phyloP scores from a whole-genome alignment of 176 grass and related monocot species.

The Aegilops longissima region DNA sequence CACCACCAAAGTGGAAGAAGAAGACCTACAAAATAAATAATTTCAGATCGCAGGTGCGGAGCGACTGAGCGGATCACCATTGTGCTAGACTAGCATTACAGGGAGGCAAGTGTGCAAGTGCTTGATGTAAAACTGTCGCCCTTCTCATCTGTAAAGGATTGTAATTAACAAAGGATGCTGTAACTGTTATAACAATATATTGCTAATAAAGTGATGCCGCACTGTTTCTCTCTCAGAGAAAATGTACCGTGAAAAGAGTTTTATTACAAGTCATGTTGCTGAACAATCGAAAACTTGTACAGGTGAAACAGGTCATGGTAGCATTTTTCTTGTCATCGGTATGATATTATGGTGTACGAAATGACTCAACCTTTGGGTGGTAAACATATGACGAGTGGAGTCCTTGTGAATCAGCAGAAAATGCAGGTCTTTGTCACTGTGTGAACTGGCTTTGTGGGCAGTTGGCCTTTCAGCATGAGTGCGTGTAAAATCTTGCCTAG shows the following conservation, averaged over 20 bases:
- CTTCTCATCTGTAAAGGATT: slow-evolving; percentile 19
- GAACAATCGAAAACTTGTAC: background rate
- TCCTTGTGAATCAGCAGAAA: background rate
- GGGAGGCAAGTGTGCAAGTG: slow-evolving; percentile 1
- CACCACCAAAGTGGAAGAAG: slow-evolving; percentile 17
- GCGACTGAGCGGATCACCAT: background rate
- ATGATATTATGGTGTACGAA: too few relatives aligned
- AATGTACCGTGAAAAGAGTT: background rate
- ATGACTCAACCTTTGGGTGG: background rate
- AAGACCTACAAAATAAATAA: slow-evolving; percentile 40
- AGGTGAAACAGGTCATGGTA: background rate
- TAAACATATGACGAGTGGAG: background rate
- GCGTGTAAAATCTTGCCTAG: background rate
- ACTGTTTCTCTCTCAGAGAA: background rate
- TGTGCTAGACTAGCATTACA: slow-evolving; percentile 18
- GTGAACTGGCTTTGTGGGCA: background rate
- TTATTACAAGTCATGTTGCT: background rate
- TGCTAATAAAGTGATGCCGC: slow-evolving; percentile 30
- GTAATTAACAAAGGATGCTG: background rate
- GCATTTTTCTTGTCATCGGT: background rate
- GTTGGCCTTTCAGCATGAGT: background rate
- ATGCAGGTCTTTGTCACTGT: background rate
- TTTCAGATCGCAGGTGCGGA: background rate
- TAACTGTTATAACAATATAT: background rate
- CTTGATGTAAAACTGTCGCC: background rate